Evolutionary conservation across 495 filamentous ascomycete genomes (phyloP), one percentile per base, ranked within the genome.

Genomic region (Hypoxylon lienhwacheense): DNA sequence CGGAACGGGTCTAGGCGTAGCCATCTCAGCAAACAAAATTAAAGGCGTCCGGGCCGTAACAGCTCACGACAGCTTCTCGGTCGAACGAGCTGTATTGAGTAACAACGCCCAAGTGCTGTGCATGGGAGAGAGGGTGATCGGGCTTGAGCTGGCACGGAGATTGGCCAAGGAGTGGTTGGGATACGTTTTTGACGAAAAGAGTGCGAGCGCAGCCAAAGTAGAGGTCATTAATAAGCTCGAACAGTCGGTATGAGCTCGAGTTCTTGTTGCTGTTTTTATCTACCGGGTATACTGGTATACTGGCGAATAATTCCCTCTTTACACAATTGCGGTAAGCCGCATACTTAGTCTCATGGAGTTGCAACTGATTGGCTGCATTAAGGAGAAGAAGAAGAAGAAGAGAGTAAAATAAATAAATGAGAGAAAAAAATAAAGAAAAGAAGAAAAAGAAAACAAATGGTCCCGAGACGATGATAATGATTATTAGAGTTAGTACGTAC

Each of bases 81-180:
- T 95, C 32, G 89, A 95, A 78, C 75, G 88, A 36, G 84, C 86
- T 10, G 82, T 92, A 11, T 71, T 91, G 62, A 89, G 86, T 74
- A 92, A 92, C 71, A 84, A 95, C 70, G 88, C 87, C 17, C 89
- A 95, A 70, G 89, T 95, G 28, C 79, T 95, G 20, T 95, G 89
- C 72, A 86, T 95, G 79, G 89, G 89, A 1, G 86, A 95, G 76
- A 76, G 89, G 28, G 89, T 95, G 5, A 80, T 95, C 20, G 89
- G 89, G 0, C 64, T 91, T 22, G 89, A 95, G 65, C 69, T 95
- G 22, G 89, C 89, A 28, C 78, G 87, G 67, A 76, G 85, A 67
- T 70, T 95, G 53, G 89, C 85, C 10, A 82, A 79, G 61, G 89
- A 92, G 75, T 95, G 87, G 87, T 64, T 95, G 33, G 85, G 81